Percentiles rank a stretch among this genome's conserved stretches.
Evolutionary conservation across 768 basidiomycete species (phyloP).

Genomic region (Suillus lakei): DNA sequence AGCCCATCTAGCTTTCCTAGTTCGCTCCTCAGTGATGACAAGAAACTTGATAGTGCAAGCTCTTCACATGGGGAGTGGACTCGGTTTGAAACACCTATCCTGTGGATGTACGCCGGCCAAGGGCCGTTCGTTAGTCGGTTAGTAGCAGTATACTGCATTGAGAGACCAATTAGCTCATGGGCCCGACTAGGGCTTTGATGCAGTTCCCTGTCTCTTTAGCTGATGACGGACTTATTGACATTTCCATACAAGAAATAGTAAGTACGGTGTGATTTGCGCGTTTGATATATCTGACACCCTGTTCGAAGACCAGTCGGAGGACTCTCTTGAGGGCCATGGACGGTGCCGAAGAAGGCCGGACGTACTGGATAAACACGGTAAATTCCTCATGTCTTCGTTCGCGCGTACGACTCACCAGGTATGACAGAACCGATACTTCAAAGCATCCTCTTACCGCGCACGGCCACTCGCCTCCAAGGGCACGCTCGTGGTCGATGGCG

Average conservation of each 20-base stretch:
- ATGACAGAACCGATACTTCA: conserved; percentile 68
- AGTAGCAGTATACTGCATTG: conserved; percentile 12
- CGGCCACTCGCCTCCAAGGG: conserved; percentile 62
- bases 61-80: conserved; percentile 69
- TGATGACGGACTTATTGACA: conserved; percentile 78
- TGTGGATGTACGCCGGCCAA: conserved; percentile 79
- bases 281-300: conserved; percentile 14
- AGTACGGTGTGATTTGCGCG: conserved; percentile 18
- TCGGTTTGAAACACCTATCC: conserved; percentile 65
- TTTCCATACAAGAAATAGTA: conserved; percentile 68
- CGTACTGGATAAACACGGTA: conserved; percentile 67
- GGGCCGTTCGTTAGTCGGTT: conserved; percentile 76
- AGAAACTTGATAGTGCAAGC: conserved; percentile 26
- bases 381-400: conserved; percentile 22
- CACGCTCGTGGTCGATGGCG: conserved; percentile 76
- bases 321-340: conserved; percentile 59
- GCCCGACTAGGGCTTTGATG: conserved; percentile 65
- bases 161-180: conserved; percentile 11
- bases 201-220: conserved; percentile 84
- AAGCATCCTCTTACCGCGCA: conserved; percentile 74
- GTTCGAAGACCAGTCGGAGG: conserved; percentile 40
- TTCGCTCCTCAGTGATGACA: conserved; percentile 15
- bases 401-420: conserved; percentile 14
- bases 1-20: conserved; percentile 12
- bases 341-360: conserved; percentile 63